phyloP scores from a whole-genome alignment of 2,329 filamentous ascomycete genomes.

The Aspergillus brunneoviolaceus region DNA sequence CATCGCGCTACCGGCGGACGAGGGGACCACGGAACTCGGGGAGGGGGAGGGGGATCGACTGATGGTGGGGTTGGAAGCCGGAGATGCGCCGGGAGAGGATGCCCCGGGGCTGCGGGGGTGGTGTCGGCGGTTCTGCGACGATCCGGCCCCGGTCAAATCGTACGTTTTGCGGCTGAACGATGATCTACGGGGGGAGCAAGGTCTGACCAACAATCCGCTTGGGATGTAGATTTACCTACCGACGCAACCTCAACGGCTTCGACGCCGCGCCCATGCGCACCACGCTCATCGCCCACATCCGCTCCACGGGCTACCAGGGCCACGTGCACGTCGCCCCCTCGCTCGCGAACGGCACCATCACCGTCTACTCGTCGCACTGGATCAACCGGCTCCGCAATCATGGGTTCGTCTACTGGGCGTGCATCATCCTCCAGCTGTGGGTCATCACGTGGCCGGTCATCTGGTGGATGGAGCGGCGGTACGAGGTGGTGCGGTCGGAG shows the following conservation, averaged over 20 bases:
- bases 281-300: constrained; percentile 37
- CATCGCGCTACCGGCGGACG: neutral
- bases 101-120: constrained; percentile 25
- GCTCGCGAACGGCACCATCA: constrained; percentile 30
- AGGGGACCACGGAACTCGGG: neutral
- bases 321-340: constrained; percentile 25
- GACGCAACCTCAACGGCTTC: constrained; percentile 32
- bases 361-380: constrained; percentile 41
- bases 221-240: constrained; percentile 29
- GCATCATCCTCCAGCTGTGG: constrained; percentile 42
- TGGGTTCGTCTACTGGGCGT: constrained; percentile 33
- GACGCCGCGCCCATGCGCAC: constrained; percentile 27
- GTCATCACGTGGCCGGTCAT: constrained; percentile 42
- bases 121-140: constrained; percentile 39
- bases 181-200: no score
- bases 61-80: neutral
- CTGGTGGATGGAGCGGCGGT: constrained; percentile 37
- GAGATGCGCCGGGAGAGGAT: constrained; percentile 13
- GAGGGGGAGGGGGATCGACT: neutral
- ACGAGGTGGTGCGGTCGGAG: constrained; percentile 33
- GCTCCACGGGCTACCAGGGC: constrained; percentile 39
- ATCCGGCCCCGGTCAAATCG: constrained; percentile 39
- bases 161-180: constrained; percentile 17
- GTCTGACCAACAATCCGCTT: no score
- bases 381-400: constrained; percentile 39